phyloP scores from a whole-genome alignment of 83 land plant species.

The Picea abies region DNA sequence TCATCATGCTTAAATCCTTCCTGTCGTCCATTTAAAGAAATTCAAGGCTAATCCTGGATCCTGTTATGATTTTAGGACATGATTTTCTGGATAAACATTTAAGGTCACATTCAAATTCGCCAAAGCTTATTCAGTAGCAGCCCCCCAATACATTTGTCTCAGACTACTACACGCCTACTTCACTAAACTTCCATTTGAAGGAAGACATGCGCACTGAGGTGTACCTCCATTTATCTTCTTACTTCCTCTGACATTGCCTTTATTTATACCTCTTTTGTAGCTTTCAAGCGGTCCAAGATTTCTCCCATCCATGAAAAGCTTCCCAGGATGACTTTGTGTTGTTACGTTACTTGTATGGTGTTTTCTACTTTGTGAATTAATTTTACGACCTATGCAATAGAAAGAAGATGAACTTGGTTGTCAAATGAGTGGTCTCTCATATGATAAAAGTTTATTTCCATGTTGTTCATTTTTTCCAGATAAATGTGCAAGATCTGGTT shows the following conservation, averaged over 20 bases:
- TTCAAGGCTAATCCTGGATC: slow-evolving; percentile 71
- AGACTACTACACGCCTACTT: slow-evolving; percentile 59
- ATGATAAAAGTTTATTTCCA: neutral
- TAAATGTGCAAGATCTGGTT: neutral
- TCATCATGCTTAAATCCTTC: slow-evolving; percentile 85
- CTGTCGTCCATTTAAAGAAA: slow-evolving; percentile 90
- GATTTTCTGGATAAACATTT: slow-evolving; percentile 90
- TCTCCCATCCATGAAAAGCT: neutral
- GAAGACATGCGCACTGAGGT: slow-evolving; percentile 5
- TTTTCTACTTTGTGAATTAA: neutral
- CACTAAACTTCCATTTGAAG: slow-evolving; percentile 37
- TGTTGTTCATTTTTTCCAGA: neutral
- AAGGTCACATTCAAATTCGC: slow-evolving; percentile 47
- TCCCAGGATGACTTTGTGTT: neutral
- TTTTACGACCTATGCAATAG: neutral
- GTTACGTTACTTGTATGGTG: neutral
- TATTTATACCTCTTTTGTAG: neutral
- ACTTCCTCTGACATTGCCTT: slow-evolving; percentile 6
- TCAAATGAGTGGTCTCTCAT: neutral
- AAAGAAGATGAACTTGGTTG: neutral
- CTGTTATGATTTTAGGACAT: slow-evolving; percentile 75
- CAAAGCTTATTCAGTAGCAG: slow-evolving; percentile 60
- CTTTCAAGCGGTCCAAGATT: neutral
- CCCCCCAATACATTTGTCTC: slow-evolving; percentile 68
- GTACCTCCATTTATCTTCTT: slow-evolving; percentile 13